These are phyloP conservation scores for Termitomyces sp. DNA, from an alignment of 768 basidiomycete genomes.

Conservation along the genomic window DNA sequence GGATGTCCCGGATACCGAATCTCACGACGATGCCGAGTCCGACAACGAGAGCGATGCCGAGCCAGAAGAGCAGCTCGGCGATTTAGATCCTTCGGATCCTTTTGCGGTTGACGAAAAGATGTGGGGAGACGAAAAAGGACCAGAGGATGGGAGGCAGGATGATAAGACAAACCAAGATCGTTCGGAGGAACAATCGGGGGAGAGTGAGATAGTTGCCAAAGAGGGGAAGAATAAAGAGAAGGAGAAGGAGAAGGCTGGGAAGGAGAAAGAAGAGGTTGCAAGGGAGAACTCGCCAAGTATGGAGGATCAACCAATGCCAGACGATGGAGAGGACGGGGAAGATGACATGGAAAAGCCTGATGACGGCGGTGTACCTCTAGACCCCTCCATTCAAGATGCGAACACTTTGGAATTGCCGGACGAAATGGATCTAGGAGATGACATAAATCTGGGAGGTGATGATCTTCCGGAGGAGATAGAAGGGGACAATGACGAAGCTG, in stretches of 20 bases:
- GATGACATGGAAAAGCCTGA: conserved; percentile 38
- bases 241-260: conserved; percentile 25
- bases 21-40: conserved; percentile 44
- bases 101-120: conserved; percentile 91
- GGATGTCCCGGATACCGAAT: conserved; percentile 67
- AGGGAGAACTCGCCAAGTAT: conserved; percentile 13
- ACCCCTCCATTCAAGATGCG: conserved; percentile 72
- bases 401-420: conserved; percentile 86
- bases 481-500: conserved; percentile 24
- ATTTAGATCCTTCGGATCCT: conserved; percentile 80
- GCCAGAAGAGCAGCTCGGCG: conserved; percentile 78
- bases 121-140: conserved; percentile 82
- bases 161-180: conserved; percentile 59
- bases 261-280: conserved; percentile 21
- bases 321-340: conserved; percentile 27
- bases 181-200: conserved; percentile 39
- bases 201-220: conserved; percentile 76
- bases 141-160: conserved; percentile 45
- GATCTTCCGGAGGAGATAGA: conserved; percentile 20
- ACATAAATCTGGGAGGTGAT: conserved; percentile 25
- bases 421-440: conserved; percentile 61
- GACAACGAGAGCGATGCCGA: conserved; percentile 53
- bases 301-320: conserved; percentile 15
- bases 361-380: conserved; percentile 60
- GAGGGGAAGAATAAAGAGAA: conserved; percentile 41